Base-by-base conservation (phyloP, 2,329 filamentous ascomycete species). In the Drechslerella coelobrocha region DNA sequence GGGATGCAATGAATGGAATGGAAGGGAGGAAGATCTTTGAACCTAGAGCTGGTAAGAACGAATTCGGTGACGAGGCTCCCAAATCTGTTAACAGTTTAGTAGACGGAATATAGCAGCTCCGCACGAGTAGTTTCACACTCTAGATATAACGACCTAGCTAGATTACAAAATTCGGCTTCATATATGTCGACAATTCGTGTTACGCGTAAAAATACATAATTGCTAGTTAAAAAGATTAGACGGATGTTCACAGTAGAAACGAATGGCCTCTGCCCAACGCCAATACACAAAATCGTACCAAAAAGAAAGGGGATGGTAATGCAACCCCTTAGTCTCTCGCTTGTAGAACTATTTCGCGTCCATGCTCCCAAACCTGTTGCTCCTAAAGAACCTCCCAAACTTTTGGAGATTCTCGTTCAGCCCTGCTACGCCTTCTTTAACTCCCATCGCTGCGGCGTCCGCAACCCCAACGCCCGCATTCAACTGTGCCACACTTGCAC, bases 401-500 rank as follows among this genome's bases (percentile, higher is more conserved):
- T 72, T 72, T 52, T 72, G 60, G 54, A 72, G 41, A 47, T 55
- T 72, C 45, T 72, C 68, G 31, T 72, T 72, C 68, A 72, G 56
- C 31, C 61, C 61, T n/a, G 61, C 68, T 10, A 66, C 68, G 2
- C 68, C 61, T 24, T 72, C 66, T 24, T 71, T 71, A 47, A 57
- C 51, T 14, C 45, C 60, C 29, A 37, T 31, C 52, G 62, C 68
- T 9, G 68, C 50, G 9, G 60, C 66, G 50, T 56, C 54, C n/a
- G 50, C 51, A 17, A 59, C 52, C 26, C 41, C 60, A 5, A 37
- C 57, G 19, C 14, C 41, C n/a, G 51, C 24, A 14, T 43, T 53
- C 27, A 72, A 39, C 37, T 61, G 61, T 21, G 56, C 31, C n/a
- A 29, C 63, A 21, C 66, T 61, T 26, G 47, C 60, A 2, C 68